phyloP scores from a whole-genome alignment of 495 filamentous ascomycete species.

The Hypoxylon subgilvum region DNA sequence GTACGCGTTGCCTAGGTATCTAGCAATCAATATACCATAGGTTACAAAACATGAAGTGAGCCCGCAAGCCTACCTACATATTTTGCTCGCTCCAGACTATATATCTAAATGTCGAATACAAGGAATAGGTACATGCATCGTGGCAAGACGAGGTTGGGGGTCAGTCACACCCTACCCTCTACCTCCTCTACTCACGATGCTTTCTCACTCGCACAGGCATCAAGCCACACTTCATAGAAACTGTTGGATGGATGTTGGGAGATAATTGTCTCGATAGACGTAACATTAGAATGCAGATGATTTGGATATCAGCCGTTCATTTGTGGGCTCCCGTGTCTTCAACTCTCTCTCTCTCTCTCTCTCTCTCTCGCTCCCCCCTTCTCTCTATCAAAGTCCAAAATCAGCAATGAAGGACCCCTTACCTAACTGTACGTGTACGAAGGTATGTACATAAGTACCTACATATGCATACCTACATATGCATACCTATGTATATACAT shows the following conservation, averaged over 20 bases:
- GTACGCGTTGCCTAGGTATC: no score
- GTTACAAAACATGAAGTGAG: no score
- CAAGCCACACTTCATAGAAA: no score
- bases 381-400: no score
- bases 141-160: slow-evolving; percentile 8
- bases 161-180: neutral
- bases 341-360: neutral
- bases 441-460: neutral
- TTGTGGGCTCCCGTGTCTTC: slow-evolving; percentile 9
- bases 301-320: slow-evolving; percentile 19
- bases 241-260: no score
- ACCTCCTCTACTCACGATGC: no score
- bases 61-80: no score
- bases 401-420: no score
- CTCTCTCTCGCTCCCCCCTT: no score
- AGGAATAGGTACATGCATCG: neutral
- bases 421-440: no score
- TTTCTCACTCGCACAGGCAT: no score
- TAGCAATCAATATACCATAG: no score
- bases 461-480: neutral
- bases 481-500: neutral
- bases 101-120: neutral
- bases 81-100: neutral
- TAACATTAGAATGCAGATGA: slow-evolving; percentile 32
- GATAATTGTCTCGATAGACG: slow-evolving; percentile 28